Evolutionary conservation across 331 rosid species (phyloP), one percentile per base, ranked within the genome.

Genomic region (Acacia pycnantha): DNA sequence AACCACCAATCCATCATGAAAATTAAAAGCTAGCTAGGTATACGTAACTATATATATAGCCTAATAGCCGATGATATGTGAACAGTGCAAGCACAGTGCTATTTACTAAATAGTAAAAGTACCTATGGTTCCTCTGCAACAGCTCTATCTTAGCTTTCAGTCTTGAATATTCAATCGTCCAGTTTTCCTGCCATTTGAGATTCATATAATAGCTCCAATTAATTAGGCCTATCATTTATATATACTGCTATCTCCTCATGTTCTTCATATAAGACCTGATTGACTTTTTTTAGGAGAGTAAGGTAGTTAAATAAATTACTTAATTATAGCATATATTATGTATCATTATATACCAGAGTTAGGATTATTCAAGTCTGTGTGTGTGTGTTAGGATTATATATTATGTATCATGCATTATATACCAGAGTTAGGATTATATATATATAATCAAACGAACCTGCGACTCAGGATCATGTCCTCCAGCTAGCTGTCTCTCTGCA

Each of bases 111-210:
- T 24, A 11, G 66, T 22, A 24, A 58, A 2, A 71, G 35, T 88
- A 94, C 98, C 96, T 87, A 31, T 88, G 87, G 88, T 91, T 93
- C 86, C 90, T 85, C 83, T 91, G 91, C 88, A 95, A 47, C 61
- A 95, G 92, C 69, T 93, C 98, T 59, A 90, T 82, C 85, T 89
- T 90, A 59, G 89, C 90, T 88, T 89, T 90, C 22, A 95, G 92
- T 19, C 98, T 87, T 44, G 89, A 65, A 53, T 89, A 88, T 83
- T 95, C 98, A 21, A 91, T 71, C 43, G 89, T 88, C 98, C 97
- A 93, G 82, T 91, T 91, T 37, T 87, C 97, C 90, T 94, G 51
- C 24, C 5, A 54, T 16, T 19, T 44, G 12, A 44, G 48, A 44
- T 44, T 10, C 48, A 53, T 21, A 19, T 19, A 5, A 53, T 53